Base-by-base conservation (phyloP, 1,139 yeast genomes). In the Kurtzmaniella natalensis region DNA sequence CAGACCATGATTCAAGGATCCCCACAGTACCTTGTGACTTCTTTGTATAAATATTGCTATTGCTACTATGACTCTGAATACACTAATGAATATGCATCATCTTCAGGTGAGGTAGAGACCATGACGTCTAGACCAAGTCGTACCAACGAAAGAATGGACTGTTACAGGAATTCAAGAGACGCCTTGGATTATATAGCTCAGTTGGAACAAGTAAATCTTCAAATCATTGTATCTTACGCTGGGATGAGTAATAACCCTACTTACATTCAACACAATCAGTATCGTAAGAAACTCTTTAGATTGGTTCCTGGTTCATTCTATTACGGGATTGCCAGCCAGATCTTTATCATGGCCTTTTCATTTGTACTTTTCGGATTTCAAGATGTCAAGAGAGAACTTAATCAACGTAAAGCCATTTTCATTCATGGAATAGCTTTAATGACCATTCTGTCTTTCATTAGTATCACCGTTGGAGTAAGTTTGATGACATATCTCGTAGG, bases 161-260 rank as follows among this genome's bases (percentile, higher is more conserved):
- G 37, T 24, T 21, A 16, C 28, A 24, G 15, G 13, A 16, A n/a
- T 16, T 21, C 19, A 2, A 31, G 43, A 11, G 55, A 52, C 36
- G 55, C 64, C 1, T 70, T 73, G 45, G 75, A 76, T 48, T 77
- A 76, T 44, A 54, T 73, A 26, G 44, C 48, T 2, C 62, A 70
- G 37, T 48, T 76, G 32, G 51, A 57, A 5, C 37, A 48, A 0
- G 57, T 66, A 18, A 75, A 76, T 5, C 53, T 76, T 27, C 51
- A 58, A 11, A 59, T 70, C 23, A 65, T 76, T 6, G 48, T 76
- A 27, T 71, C 76, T 0, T 74, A 74, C 44, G 77, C 79, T 5
- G 59, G 52, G 39, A 47, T 60, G 36, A 31, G 25, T n/a, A 28
- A 18, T 11, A 28, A 30, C 2, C 22, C 18, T 13, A 18, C 18